phyloP scores from a whole-genome alignment of 2,329 filamentous ascomycete genomes.

The Chrysoporthe austroafricana region DNA sequence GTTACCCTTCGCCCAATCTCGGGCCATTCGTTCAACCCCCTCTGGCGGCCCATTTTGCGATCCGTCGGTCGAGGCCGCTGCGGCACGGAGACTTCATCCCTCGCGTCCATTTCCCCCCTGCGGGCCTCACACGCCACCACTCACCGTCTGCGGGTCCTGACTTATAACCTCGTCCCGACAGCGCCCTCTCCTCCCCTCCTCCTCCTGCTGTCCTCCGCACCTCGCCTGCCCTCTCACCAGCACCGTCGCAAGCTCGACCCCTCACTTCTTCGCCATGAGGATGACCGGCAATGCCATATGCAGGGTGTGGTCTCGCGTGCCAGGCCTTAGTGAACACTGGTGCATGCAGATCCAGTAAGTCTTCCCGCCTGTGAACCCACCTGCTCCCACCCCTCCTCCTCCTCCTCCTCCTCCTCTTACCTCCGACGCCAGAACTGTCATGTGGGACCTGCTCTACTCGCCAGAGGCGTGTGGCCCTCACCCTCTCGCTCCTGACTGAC shows the following conservation, averaged over 20 bases:
- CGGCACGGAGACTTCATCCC: neutral
- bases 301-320: conserved; percentile 26
- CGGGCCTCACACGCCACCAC: neutral
- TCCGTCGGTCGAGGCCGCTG: neutral
- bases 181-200: neutral
- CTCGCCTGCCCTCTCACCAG: neutral
- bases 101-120: no score
- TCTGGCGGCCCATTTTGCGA: neutral
- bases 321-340: conserved; percentile 28
- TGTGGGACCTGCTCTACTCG: no score
- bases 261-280: conserved; percentile 6
- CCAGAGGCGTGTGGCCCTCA: no score
- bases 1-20: neutral
- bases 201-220: neutral
- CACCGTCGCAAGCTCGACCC: neutral
- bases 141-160: neutral
- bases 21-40: neutral
- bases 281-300: conserved; percentile 27
- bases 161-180: neutral
- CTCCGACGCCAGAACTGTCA: neutral
- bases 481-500: no score
- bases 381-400: no score
- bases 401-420: neutral
- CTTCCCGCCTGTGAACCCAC: neutral
- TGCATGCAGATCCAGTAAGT: conserved; percentile 28